phyloP scores from a whole-genome alignment of 768 basidiomycete species.

The Lactarius trivialis region DNA sequence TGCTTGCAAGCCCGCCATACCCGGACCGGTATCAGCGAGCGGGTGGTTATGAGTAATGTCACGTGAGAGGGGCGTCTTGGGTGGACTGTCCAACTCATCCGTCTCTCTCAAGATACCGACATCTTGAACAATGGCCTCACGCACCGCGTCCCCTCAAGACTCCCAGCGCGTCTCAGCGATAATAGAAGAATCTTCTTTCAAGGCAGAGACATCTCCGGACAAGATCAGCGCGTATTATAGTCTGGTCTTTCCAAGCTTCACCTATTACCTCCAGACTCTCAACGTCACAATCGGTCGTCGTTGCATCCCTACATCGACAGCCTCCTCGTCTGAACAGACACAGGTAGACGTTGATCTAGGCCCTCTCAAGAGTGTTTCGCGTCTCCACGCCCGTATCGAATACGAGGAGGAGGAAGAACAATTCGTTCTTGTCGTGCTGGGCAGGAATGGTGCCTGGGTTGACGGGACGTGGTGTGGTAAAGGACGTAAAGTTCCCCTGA shows the following conservation, averaged over 20 bases:
- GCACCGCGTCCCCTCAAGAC: slow-evolving; percentile 27
- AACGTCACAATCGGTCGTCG: slow-evolving; percentile 90
- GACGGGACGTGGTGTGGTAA: slow-evolving; percentile 94
- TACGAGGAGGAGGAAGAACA: slow-evolving; percentile 86
- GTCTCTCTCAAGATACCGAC: slow-evolving; percentile 24
- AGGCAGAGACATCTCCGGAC: slow-evolving; percentile 40
- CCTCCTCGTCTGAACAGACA: slow-evolving; percentile 49
- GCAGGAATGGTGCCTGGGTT: slow-evolving; percentile 98
- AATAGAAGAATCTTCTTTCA: slow-evolving; percentile 23
- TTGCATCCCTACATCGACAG: slow-evolving; percentile 54
- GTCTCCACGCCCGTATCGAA: slow-evolving; percentile 91
- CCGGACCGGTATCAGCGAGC: slow-evolving; percentile 22
- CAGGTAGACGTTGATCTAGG: slow-evolving; percentile 90
- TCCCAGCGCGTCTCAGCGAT: slow-evolving; percentile 29
- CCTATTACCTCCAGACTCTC: slow-evolving; percentile 95
- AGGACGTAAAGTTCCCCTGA: slow-evolving; percentile 77
- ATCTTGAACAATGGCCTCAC: slow-evolving; percentile 21
- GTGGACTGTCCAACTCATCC: neutral
- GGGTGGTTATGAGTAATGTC: neutral
- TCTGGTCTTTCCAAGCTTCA: slow-evolving; percentile 89
- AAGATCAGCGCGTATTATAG: slow-evolving; percentile 92
- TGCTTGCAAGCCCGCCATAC: neutral
- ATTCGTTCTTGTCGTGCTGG: slow-evolving; percentile 85
- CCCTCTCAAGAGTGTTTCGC: slow-evolving; percentile 94
- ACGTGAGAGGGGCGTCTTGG: slow-evolving; percentile 7